A percentile compares a stretch with the other conserved stretches of the same genome.
phyloP scores from a whole-genome alignment of 2,329 filamentous ascomycete species.

The Microsporum ferrugineum region DNA sequence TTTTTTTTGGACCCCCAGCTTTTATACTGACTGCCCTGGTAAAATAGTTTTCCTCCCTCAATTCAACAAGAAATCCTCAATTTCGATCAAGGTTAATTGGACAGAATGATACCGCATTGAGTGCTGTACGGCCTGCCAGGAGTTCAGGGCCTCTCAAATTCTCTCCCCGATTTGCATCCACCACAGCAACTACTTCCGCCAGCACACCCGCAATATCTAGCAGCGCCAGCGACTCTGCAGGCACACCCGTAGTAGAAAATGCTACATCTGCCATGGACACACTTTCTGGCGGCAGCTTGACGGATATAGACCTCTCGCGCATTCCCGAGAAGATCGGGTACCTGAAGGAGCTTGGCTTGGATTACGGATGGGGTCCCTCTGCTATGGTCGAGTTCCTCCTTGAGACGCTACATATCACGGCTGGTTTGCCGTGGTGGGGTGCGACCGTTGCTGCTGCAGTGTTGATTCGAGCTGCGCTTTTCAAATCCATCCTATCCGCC shows the following conservation, averaged over 20 bases:
- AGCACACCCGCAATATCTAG: conserved; percentile 11
- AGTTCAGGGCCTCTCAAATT: conserved; percentile 7
- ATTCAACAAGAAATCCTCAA: conserved; percentile 6
- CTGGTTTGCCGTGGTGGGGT: conserved; percentile 69
- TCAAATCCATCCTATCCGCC: conserved; percentile 53
- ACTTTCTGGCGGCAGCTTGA: conserved; percentile 17
- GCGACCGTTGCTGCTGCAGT: conserved; percentile 58
- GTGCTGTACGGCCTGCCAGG: background rate
- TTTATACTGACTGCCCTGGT: background rate
- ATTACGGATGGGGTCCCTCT: conserved; percentile 76
- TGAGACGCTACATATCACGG: conserved; percentile 70
- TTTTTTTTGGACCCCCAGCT: background rate
- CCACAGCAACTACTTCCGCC: conserved; percentile 18
- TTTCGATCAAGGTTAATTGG: background rate
- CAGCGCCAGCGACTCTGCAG: conserved; percentile 9
- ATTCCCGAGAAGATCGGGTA: conserved; percentile 72
- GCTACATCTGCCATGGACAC: conserved; percentile 7
- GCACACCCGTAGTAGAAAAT: conserved; percentile 8
- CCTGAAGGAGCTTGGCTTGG: conserved; percentile 67
- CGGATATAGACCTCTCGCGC: conserved; percentile 34
- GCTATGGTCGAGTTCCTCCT: conserved; percentile 60
- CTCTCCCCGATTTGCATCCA: conserved; percentile 27
- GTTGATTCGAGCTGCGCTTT: conserved; percentile 51
- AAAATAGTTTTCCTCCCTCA: conserved; percentile 14
- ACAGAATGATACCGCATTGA: conserved; percentile 1